Evolutionary conservation across 352 stramenopile genomes (phyloP).

Genomic region (Paralagenidium karlingii): DNA sequence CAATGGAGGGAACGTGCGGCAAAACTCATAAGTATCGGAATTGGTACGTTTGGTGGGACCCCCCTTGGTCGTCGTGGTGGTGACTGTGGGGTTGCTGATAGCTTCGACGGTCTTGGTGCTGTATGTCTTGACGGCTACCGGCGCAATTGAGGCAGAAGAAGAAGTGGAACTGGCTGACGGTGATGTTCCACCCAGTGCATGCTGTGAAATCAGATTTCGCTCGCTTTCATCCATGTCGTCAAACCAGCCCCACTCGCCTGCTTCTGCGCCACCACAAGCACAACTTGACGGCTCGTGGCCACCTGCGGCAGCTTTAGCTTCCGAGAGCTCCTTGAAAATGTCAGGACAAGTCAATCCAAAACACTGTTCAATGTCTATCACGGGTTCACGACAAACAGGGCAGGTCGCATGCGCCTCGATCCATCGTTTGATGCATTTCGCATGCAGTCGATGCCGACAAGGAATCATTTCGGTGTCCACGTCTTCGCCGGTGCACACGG

Average conservation of each 20-base stretch:
- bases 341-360: no score
- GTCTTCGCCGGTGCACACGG: conserved; percentile 52
- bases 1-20: conserved; percentile 47
- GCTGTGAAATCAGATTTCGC: no score
- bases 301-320: no score
- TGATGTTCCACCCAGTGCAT: no score
- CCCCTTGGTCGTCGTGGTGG: no score
- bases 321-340: no score
- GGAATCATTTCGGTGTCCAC: conserved; percentile 53
- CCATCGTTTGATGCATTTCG: conserved; percentile 70
- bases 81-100: conserved; percentile 14
- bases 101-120: conserved; percentile 1
- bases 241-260: conserved; percentile 78
- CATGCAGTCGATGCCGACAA: conserved; percentile 55
- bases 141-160: conserved; percentile 21
- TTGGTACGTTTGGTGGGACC: conserved; percentile 52
- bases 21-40: conserved; percentile 53
- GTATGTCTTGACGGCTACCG: conserved; percentile 13
- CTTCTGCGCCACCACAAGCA: no score
- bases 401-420: conserved; percentile 52
- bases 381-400: conserved; percentile 47
- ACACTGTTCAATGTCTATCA: conserved; percentile 37
- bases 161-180: conserved; percentile 11
- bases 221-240: conserved; percentile 36
- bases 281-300: no score